Base-by-base conservation (phyloP, 306 rosid species). In the Vachellia pachyceras region DNA sequence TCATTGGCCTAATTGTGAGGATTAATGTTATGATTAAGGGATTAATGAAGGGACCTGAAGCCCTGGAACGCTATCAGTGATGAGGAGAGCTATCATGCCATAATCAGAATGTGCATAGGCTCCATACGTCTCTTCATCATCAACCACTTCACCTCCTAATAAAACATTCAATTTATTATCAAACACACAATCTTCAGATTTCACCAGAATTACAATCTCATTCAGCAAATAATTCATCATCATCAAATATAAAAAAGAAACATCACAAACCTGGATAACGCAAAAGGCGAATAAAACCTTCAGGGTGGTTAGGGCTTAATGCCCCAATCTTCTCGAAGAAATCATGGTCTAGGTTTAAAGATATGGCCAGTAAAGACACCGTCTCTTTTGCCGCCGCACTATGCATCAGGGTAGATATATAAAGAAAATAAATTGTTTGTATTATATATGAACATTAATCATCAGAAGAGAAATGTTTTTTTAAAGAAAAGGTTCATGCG, bases 51-150 rank as follows among this genome's bases (percentile, higher is more conserved):
- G 81, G 77, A 85, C 98, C 97, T 92, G 97, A 76, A 94, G 93
- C 72, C 98, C 97, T 22, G 79, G 90, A 85, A 94, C 93, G 33
- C 97, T 97, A 15, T 94, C 79, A 1, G 91, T 81, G 25, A 85
- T 72, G 36, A 94, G 91, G 83, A 92, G 97, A 55, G 97, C 90
- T 78, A 92, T 15, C 90, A 89, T 86, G 71, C 97, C 98, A 86
- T 90, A 92, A 91, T 94, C 97, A 64, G 97, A 89, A 79, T 92
- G 97, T 67, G 97, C 85, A 81, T 97, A 91, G 75, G 98, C 97
- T 52, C 91, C 91, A 22, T 64, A 83, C 60, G 82, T 77, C 82
- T 88, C 90, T 82, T 89, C 92, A 74, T 37, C 73, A 66, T 83
- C 79, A 54, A 77, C 91, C 69, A 90, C 73, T 64, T 90, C 87